Base-by-base conservation (phyloP, 2,329 filamentous ascomycete species). In the Colletotrichum godetiae region DNA sequence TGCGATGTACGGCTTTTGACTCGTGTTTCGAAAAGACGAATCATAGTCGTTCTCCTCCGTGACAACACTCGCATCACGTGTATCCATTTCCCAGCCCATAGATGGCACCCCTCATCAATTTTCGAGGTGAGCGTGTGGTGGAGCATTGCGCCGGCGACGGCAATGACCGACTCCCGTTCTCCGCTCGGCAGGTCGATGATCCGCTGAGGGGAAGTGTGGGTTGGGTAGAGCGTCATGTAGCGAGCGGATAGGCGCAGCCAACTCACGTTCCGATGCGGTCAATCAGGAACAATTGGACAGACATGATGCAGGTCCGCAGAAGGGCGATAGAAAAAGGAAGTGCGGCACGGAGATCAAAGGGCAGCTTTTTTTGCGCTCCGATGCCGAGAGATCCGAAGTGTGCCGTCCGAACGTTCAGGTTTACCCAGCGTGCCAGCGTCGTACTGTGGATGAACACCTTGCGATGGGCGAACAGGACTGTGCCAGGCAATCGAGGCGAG, bases 241-340 rank as follows among this genome's bases (percentile, higher is more conserved):
- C 22, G 58, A 27, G 62, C 19, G 29, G 59, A 52, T 59, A 27
- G 22, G 37, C 29, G 19, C 37, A 57, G 46, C 10, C 31, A 49
- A 52, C 37, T 59, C 42, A 49, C 13, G 33, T 49, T 71, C 61
- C 60, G 67, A 62, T 60, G 67, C 49, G 35, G 56, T 57, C 55
- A 66, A 65, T 65, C 61, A 70, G 60, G 60, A 49, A 73, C 49
- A 37, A 35, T 35, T 60, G 61, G 49, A 61, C 59, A 49, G 56
- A 73, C 61, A 53, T 46, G 55, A 73, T 73, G 67, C 67, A 73
- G 67, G 71, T 71, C 71, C 67, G 56, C 56, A 22, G 29, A 11
- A 58, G 29, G 61, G 56, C n/a, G 55, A 37, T 35, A 22, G 27
- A 67, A 53, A 66, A 46, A 24, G 56, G 31, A 57, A 66, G 61